A percentile compares a stretch with the other conserved stretches of the same genome.
Evolutionary conservation across 805 yeast species (phyloP).

Genomic region (Tetrapisispora phaffii): DNA sequence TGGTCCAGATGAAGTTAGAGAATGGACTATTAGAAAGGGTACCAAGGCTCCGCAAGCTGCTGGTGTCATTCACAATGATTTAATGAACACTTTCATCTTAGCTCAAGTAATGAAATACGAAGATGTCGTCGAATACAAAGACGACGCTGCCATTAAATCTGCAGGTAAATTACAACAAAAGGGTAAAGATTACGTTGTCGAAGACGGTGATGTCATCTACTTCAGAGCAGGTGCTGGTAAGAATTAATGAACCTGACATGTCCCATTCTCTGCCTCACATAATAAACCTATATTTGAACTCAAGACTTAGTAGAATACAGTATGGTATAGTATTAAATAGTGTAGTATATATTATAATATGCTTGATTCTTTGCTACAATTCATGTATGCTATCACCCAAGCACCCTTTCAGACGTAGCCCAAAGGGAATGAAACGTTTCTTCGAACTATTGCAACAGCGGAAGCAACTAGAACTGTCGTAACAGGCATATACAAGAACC

Average conservation of each 20-base stretch:
- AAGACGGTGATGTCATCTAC: slow-evolving; percentile 87
- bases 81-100: slow-evolving; percentile 87
- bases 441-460: too few relatives aligned
- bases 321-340: neutral
- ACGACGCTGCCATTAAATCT: slow-evolving; percentile 73
- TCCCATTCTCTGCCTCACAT: neutral
- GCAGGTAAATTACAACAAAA: slow-evolving; percentile 83
- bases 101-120: slow-evolving; percentile 86
- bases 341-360: too few relatives aligned
- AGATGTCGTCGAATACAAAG: slow-evolving; percentile 67
- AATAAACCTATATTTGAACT: neutral
- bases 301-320: neutral
- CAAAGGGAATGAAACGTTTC: too few relatives aligned
- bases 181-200: slow-evolving; percentile 92
- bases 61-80: slow-evolving; percentile 93
- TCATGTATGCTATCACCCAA: too few relatives aligned
- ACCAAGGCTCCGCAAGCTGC: slow-evolving; percentile 98
- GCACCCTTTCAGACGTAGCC: too few relatives aligned
- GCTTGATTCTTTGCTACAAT: too few relatives aligned
- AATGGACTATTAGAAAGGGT: slow-evolving; percentile 92
- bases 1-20: slow-evolving; percentile 94
- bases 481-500: too few relatives aligned
- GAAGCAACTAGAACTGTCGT: too few relatives aligned
- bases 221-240: slow-evolving; percentile 94
- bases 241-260: slow-evolving; percentile 33